phyloP scores from a whole-genome alignment of 768 basidiomycete species.

The Tricholoma saponaceum region DNA sequence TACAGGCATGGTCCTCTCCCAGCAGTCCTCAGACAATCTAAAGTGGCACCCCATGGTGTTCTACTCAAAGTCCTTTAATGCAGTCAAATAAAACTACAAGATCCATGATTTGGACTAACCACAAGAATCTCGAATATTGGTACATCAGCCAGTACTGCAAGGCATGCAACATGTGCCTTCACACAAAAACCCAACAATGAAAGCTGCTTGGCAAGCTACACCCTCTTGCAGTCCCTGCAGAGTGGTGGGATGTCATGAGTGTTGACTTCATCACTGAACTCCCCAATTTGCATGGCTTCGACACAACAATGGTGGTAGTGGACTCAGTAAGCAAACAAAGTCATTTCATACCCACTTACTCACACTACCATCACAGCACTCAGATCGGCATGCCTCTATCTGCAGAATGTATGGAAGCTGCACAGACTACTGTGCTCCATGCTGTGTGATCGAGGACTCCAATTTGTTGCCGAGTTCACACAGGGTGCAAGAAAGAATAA shows the following conservation, averaged over 20 bases:
- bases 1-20: background rate
- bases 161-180: background rate
- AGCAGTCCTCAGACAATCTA: background rate
- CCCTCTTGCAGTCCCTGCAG: background rate
- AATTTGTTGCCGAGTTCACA: background rate
- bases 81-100: slow-evolving; percentile 41
- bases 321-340: background rate
- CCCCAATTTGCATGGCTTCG: slow-evolving; percentile 1
- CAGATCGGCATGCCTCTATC: background rate
- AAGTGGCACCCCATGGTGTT: slow-evolving; percentile 35
- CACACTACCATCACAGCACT: slow-evolving; percentile 12
- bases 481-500: no score
- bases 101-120: slow-evolving; percentile 43
- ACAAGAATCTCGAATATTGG: background rate
- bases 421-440: background rate
- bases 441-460: background rate
- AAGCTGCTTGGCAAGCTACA: background rate
- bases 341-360: slow-evolving; percentile 2
- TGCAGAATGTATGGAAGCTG: background rate
- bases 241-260: background rate
- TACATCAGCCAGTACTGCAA: background rate
- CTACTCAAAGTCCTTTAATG: slow-evolving; percentile 23
- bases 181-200: background rate
- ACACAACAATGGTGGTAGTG: background rate
- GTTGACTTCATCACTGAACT: background rate